These are phyloP conservation scores for Alliaria petiolata DNA, from an alignment of 345 rosid genomes.

Conservation along the genomic window DNA sequence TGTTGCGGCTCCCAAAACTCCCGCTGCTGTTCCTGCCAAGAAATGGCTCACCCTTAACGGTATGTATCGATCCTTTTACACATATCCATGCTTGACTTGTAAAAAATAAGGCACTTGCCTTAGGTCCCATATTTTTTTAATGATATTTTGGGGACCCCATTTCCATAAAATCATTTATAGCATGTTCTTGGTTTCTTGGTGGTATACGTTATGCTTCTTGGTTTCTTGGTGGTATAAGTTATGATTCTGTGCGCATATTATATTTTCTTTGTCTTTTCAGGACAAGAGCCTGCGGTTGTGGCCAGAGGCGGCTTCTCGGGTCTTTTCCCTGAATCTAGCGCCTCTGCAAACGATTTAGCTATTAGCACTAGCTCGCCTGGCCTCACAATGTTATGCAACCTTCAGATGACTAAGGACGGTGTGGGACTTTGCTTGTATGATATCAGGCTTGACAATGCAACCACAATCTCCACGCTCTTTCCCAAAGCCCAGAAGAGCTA, in stretches of 20 bases:
- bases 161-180: no score
- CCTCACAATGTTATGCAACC: slow-evolving; percentile 52
- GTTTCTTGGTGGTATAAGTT: not conserved
- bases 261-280: slow-evolving; percentile 33
- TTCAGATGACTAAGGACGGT: slow-evolving; percentile 71
- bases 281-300: slow-evolving; percentile 55
- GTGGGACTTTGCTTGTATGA: slow-evolving; percentile 61
- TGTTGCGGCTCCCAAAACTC: slow-evolving; percentile 24
- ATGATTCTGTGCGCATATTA: not conserved
- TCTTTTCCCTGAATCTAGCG: slow-evolving; percentile 63
- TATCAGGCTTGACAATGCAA: slow-evolving; percentile 53
- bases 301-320: slow-evolving; percentile 97
- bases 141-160: no score
- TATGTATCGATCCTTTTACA: slow-evolving; percentile 26
- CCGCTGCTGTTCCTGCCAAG: slow-evolving; percentile 18
- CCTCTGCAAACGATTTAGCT: slow-evolving; percentile 42
- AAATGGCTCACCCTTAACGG: slow-evolving; percentile 69
- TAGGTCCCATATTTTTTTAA: no score
- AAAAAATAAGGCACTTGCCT: no score
- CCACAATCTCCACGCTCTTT: slow-evolving; percentile 37
- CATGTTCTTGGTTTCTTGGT: not conserved
- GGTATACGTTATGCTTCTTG: not conserved
- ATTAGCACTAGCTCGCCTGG: slow-evolving; percentile 26
- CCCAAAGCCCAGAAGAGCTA: slow-evolving; percentile 41
- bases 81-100: no score